Base-by-base conservation (phyloP, 2,329 filamentous ascomycete species). In the Pseudogymnoascus sp. region DNA sequence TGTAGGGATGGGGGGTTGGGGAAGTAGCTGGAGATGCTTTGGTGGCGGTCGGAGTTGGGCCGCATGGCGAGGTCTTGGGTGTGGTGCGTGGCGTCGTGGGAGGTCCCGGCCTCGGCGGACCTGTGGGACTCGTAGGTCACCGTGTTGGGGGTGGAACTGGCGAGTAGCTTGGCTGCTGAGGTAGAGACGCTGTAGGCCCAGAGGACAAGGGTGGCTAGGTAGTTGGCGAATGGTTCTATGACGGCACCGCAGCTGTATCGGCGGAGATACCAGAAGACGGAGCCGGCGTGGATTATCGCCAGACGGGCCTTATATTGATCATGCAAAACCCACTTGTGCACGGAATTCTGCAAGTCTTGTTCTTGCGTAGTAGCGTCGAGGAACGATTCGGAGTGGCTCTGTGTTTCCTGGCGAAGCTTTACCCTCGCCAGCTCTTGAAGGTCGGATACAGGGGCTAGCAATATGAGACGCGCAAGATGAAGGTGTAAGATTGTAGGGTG, bases 401-500 rank as follows among this genome's bases (percentile, higher is more conserved):
- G 75, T 14, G 84, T 80, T 25, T 79, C 74, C 1, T 73, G 72
- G 46, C 77, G 60, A 5, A 61, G 46, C 36, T 62, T 63, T 5
- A 53, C 21, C 14, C 31, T 62, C 5, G 65, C 61, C 8, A 65
- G 31, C 16, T 65, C 62, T 21, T 63, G 60, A 2, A 66, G 37
- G 9, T 60, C 60, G 21, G 42, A 31, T 16, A 43, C 56, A 23
- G 65, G 65, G 18, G 65, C 62, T 0, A 85, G 76, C 1, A 86
- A 71, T 0, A 84, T 72, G 1, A 84, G 75, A 1, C 84, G 76
- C 0, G 83, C 78, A 1, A 81, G 70, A 66, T 86, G 84, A 2
- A 86, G 75, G 66, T 85, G 82, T 5, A 84, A 70, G 0, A 86
- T 76, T 1, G 80, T 83, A 2, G 80, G 77, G 63, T 84, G 81